Conservation (phyloP, 495 filamentous ascomycete species). For the Neurospora sp. region DNA sequence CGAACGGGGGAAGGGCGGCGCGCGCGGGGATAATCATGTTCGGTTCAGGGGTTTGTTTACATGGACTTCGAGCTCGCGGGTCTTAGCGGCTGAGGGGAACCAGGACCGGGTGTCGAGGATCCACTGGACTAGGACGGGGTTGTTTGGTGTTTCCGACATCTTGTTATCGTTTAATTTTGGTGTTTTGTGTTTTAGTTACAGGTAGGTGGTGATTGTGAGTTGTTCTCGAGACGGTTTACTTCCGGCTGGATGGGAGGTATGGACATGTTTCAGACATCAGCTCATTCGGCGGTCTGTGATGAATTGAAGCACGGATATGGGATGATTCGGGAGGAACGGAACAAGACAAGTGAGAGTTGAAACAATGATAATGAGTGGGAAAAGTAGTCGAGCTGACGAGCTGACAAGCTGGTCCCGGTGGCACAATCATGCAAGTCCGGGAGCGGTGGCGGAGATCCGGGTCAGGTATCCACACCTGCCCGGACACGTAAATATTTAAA, state of each 20-base stretch:
- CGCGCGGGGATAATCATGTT: neutral
- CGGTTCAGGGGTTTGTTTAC: conserved; percentile 11
- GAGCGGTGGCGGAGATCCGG: neutral
- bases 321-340: neutral
- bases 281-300: neutral
- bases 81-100: conserved; percentile 32
- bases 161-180: conserved; percentile 2
- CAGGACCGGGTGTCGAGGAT: conserved; percentile 36
- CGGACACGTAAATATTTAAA: neutral
- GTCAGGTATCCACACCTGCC: neutral
- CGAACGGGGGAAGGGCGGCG: neutral
- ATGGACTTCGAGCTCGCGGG: conserved; percentile 29
- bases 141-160: neutral
- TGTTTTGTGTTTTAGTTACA: neutral
- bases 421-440: neutral
- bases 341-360: neutral
- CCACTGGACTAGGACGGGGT: conserved; percentile 30
- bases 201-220: neutral
- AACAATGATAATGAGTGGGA: neutral
- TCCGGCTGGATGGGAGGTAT: neutral
- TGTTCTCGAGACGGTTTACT: neutral
- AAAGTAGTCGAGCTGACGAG: neutral
- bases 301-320: neutral
- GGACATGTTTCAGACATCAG: neutral
- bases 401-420: neutral